Evolutionary conservation across 202 grass and related monocot genomes (phyloP), one percentile per base, ranked within the genome.

Genomic region (Schoenoplectus triqueter): DNA sequence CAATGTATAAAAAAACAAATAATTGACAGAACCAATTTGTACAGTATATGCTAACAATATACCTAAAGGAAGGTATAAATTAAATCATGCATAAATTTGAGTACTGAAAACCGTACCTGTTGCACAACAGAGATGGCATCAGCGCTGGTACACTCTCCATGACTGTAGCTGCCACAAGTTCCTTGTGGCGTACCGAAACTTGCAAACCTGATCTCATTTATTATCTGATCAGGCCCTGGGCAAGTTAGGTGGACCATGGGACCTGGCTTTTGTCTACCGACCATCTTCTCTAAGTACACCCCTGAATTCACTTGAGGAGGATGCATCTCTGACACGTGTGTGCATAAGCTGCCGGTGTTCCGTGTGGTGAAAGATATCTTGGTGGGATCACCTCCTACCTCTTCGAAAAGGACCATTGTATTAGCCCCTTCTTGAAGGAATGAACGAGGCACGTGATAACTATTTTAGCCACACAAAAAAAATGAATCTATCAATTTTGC

Each of bases 181-280:
- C 96, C 96, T 31, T 90, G 86, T 0, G 93, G 96, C 47, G 90
- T 94, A 73, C 96, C 93, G 19, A 96, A 99, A 89, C 96, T 99
- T 50, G 90, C 96, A 88, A 99, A 99, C 64, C 89, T 99, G 82
- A 99, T 88, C 54, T 84, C 85, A 48, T 85, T 88, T 72, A 99
- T 96, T 75, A 96, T 82, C 82, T 99, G 91, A 52, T 91, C 84
- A n/a, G 71, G 52, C 66, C 84, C 89, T 11, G 92, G 87, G 80
- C 96, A 99, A 51, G 93, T 86, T 39, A 99, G 80, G 60, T 40
- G 90, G 84, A 99, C 87, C 76, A 87, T 74, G 8, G 97, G 90
- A 41, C 86, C 87, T 19, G 74, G 48, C 56, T 82, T 96, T 68
- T 83, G 82, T 80, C 64, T 94, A 73, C 83, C 78, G 65, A 72